phyloP scores from a whole-genome alignment of 805 yeast species.

The Schwanniomyces sp. region DNA sequence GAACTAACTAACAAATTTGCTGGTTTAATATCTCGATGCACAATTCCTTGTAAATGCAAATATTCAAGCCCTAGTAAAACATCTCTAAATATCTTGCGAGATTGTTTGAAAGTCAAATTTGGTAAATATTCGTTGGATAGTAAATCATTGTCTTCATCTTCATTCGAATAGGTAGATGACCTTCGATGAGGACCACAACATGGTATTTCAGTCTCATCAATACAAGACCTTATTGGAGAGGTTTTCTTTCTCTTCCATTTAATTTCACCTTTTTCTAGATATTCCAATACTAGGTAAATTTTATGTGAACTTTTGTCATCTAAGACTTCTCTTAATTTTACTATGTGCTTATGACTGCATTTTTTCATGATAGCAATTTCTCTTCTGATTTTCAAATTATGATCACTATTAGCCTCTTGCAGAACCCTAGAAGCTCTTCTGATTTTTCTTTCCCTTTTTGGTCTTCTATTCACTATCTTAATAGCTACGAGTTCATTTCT shows the following conservation, averaged over 20 bases:
- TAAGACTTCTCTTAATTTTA: slow-evolving; percentile 56
- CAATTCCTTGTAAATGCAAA: slow-evolving; percentile 83
- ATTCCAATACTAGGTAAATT: slow-evolving; percentile 87
- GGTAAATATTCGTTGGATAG: slow-evolving; percentile 46
- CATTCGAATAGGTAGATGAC: slow-evolving; percentile 6
- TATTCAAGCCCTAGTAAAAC: slow-evolving; percentile 88
- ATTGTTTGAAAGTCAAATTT: slow-evolving; percentile 60
- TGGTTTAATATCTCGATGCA: slow-evolving; percentile 95
- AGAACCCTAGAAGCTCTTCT: slow-evolving; percentile 18
- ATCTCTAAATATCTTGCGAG: slow-evolving; percentile 75
- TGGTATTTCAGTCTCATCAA: slow-evolving; percentile 41
- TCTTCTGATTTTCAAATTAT: slow-evolving; percentile 37
- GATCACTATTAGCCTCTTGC: slow-evolving; percentile 19
- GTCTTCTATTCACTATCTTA: slow-evolving; percentile 80
- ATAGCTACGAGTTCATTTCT: slow-evolving; percentile 78
- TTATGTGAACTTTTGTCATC: slow-evolving; percentile 84
- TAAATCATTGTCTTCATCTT: slow-evolving; percentile 19
- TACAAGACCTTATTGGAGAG: neutral
- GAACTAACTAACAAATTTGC: slow-evolving; percentile 77
- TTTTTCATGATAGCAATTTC: slow-evolving; percentile 50
- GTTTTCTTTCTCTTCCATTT: slow-evolving; percentile 56
- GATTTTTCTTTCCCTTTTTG: slow-evolving; percentile 32
- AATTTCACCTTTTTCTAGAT: slow-evolving; percentile 86
- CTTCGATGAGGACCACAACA: slow-evolving; percentile 23
- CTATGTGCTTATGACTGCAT: slow-evolving; percentile 44